Evolutionary conservation across 805 yeast species (phyloP), one percentile per base, ranked within the genome.

Genomic region (Candida dajiaensis): DNA sequence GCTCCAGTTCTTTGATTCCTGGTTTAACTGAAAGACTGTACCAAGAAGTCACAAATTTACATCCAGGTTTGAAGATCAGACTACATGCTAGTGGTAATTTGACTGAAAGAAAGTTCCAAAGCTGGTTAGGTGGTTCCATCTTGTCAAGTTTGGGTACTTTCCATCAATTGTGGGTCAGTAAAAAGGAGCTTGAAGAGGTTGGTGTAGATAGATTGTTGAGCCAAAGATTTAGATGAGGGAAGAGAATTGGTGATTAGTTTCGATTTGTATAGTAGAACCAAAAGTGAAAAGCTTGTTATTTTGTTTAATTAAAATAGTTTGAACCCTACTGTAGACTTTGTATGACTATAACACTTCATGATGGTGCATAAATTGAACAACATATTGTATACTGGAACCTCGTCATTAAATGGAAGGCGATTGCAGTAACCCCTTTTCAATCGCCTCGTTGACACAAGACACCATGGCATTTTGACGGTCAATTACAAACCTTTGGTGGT

Each of bases 71-170:
- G 54, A 90, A 90, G 64, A 81, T 89, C 38, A 73, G 97, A 60
- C 74, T 90, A 29, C 85, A 89, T 55, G 83, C 95, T 3, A 78
- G 84, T 7, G 97, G 97, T 39, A 82, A 81, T 58, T 64, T 83
- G 5, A 73, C 74, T 46, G 97, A 90, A 66, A 77, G 97, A 60
- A 78, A 80, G 53, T 84, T 78, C 60, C 85, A 89, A 50, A 73
- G 92, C 8, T 90, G 97, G 96, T 77, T 90, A 42, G 97, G 97
- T 40, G 97, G 96, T 8, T 83, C 92, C 53, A 89, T 90, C 35
- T 69, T 90, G 46, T 81, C 95, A 6, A 83, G 94, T 44, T 73
- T 90, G 56, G 97, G 97, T 29, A 87, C 96, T 3, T 90, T 90
- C 73, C 97, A 90, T 64, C 97, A 90, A 65, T 70, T 86, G 68